Evolutionary conservation across 805 yeast species (phyloP).

Genomic region (Yamadazyma paraphyllophila): DNA sequence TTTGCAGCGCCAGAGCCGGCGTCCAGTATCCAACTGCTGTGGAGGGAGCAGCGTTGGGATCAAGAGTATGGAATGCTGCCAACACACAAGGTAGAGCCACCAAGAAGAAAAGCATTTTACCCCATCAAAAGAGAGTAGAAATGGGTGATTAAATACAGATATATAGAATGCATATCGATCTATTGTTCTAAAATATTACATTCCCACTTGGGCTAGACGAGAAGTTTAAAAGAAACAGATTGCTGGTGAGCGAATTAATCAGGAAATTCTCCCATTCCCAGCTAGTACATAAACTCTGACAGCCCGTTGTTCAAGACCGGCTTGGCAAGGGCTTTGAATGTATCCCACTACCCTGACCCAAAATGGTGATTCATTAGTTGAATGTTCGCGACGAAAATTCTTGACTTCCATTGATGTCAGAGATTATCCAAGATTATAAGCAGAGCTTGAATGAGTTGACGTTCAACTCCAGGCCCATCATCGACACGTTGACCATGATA

Average conservation of each 20-base stretch:
- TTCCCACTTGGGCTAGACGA: not conserved
- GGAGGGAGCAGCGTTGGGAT: not conserved
- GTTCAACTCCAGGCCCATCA: slow-evolving; percentile 86
- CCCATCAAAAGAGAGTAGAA: not conserved
- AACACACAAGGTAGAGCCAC: not conserved
- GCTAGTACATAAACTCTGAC: no score
- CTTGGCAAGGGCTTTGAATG: no score
- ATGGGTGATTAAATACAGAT: not conserved
- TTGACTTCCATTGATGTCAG: slow-evolving; percentile 5
- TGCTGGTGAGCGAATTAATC: not conserved
- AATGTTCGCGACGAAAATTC: not conserved
- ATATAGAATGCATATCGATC: not conserved
- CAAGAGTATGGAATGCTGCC: not conserved
- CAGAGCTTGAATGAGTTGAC: slow-evolving; percentile 74
- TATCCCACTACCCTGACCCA: no score
- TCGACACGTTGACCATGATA: slow-evolving; percentile 74
- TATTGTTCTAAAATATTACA: not conserved
- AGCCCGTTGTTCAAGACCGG: no score
- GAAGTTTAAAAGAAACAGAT: not conserved
- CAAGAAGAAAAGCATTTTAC: not conserved
- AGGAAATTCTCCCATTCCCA: no score
- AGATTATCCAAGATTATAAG: slow-evolving; percentile 54
- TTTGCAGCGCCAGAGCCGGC: not conserved
- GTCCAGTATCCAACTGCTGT: not conserved
- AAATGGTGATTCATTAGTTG: not conserved